Base-by-base conservation (phyloP, 495 filamentous ascomycete species). In the Aspergillus ellipticus region DNA sequence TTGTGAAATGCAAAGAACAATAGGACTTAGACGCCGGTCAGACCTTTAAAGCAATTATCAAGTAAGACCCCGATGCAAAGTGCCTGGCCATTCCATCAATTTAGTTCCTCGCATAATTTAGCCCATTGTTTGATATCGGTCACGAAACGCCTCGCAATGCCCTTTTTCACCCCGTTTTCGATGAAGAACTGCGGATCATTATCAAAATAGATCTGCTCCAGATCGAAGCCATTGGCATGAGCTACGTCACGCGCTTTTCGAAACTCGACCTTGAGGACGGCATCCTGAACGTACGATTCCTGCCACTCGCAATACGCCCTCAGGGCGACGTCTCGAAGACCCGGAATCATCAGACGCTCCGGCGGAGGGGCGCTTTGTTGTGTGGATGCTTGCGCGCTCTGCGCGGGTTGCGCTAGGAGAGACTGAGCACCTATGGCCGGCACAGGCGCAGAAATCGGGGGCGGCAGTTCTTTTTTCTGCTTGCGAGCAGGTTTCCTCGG, bases 181-280 rank as follows among this genome's bases (percentile, higher is more conserved):
- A 64, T 61, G 26, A 65, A 68, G 51, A 69, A 66, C 4, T 54
- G 53, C 31, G 61, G 60, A 21, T 69, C 57, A 57, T 59, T 62
- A 57, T 68, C 60, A 20, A 60, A 46, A 31, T 52, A 39, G 17
- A 70, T 61, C 54, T 65, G 67, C 57, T 63, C 55, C 15, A 70
- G 58, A 56, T 67, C 63, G 37, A 64, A 49, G 20, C 54, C 55
- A 53, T 64, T 54, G 43, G 47, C 28, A 11, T 61, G 28, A 11
- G 55, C 56, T 16, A 65, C 20, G 19, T 65, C 51, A 42, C 57
- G 51, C 17, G 57, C 60, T 47, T 66, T 60, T 37, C 49, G 46
- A 55, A 66, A 63, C 17, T 56, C 55, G 49, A 29, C 56, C 46
- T 66, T 66, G 33, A 51, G 54, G 5, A 17, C 33, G 35, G 33